phyloP scores from a whole-genome alignment of 257 asterid genomes.

The Nicotiana otophora region DNA sequence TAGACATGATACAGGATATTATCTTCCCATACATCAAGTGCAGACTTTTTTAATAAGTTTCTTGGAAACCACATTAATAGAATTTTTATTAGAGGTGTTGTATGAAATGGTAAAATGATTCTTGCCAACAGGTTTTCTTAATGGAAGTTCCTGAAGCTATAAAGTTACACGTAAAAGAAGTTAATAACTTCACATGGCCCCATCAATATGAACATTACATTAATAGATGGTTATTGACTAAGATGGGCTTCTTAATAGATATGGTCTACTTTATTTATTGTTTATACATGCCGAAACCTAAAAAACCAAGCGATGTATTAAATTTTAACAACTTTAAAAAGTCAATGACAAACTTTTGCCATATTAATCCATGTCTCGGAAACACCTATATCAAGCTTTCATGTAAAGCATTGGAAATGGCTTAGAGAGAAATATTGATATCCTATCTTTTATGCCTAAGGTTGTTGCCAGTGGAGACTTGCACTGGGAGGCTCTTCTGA shows the following conservation, averaged over 20 bases:
- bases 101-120: background rate
- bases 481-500: constrained; percentile 83
- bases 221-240: background rate
- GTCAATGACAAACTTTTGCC: background rate
- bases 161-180: background rate
- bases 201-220: background rate
- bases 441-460: constrained; percentile 27
- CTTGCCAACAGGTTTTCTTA: background rate
- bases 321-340: background rate
- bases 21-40: background rate
- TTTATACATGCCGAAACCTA: background rate
- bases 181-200: background rate
- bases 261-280: background rate
- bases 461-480: constrained; percentile 77
- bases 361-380: background rate
- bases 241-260: background rate
- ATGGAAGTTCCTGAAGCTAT: background rate
- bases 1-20: background rate
- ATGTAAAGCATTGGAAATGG: background rate
- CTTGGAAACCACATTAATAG: background rate
- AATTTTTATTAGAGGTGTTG: background rate
- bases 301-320: background rate
- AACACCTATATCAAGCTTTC: background rate
- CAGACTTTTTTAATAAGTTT: background rate
- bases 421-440: background rate